Evolutionary conservation across 805 yeast species (phyloP).

Genomic region (Wickerhamiella dianesei): DNA sequence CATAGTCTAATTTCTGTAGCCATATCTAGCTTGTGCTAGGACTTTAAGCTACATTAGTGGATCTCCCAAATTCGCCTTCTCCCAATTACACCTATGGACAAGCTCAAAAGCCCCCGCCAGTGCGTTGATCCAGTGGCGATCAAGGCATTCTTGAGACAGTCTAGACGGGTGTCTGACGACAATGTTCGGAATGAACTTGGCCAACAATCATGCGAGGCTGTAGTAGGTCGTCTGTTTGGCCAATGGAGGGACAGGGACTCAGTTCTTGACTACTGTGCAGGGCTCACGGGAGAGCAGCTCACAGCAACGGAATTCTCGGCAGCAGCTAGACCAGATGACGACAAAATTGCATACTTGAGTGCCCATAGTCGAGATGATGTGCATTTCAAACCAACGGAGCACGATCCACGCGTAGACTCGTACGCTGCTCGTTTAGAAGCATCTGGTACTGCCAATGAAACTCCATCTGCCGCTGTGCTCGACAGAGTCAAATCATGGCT

Average conservation of each 20-base stretch:
- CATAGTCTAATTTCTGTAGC: no score
- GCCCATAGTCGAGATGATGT: conserved; percentile 16
- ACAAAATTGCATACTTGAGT: conserved; percentile 11
- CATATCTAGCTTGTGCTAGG: no score
- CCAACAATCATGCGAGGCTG: conserved; percentile 16
- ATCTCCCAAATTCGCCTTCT: neutral
- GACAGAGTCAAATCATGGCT: conserved; percentile 1
- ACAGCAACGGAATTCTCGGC: conserved; percentile 4
- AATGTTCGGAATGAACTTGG: conserved; percentile 20
- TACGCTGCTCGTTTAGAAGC: conserved; percentile 18
- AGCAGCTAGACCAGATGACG: conserved; percentile 1
- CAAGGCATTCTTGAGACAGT: conserved; percentile 19
- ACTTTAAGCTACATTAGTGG: no score
- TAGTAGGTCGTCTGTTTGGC: conserved; percentile 8
- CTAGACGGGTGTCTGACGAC: conserved; percentile 23
- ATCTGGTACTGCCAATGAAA: neutral
- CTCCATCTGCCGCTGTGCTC: neutral
- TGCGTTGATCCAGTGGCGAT: conserved; percentile 20
- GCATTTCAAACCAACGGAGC: conserved; percentile 13
- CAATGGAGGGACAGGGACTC: conserved; percentile 17
- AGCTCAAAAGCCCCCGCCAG: conserved; percentile 9
- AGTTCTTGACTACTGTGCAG: conserved; percentile 11
- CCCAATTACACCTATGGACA: neutral
- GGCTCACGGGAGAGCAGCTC: conserved; percentile 6
- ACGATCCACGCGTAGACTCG: conserved; percentile 20